These are phyloP conservation scores for Penicillium pulvis DNA, from an alignment of 495 filamentous ascomycete species.

Conservation along the genomic window DNA sequence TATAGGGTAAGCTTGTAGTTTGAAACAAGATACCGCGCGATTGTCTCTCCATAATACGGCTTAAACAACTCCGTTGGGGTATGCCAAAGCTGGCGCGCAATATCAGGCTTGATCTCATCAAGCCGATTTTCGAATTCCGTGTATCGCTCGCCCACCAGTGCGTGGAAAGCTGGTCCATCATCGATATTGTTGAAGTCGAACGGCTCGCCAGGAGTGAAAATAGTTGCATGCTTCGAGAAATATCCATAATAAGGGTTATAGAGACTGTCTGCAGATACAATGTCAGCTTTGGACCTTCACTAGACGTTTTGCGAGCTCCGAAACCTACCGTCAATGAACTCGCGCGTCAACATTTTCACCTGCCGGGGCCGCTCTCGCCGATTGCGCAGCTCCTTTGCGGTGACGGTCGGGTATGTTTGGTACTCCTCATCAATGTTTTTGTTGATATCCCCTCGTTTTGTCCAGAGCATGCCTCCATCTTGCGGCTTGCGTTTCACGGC, in stretches of 20 bases:
- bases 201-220: conserved; percentile 90
- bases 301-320: neutral
- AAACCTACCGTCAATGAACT: conserved; percentile 89
- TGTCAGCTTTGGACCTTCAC: conserved; percentile 9
- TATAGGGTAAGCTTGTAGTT: conserved; percentile 95
- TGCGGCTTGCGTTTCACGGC: conserved; percentile 33
- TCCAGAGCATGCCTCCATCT: conserved; percentile 60
- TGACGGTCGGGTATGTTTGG: conserved; percentile 77
- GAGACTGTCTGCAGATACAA: conserved; percentile 68
- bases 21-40: conserved; percentile 88
- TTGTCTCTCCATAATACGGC: conserved; percentile 95
- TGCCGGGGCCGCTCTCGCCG: conserved; percentile 75
- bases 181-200: conserved; percentile 82
- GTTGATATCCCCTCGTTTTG: conserved; percentile 73
- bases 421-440: conserved; percentile 79
- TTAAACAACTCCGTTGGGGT: conserved; percentile 97
- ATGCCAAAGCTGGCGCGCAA: conserved; percentile 93
- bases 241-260: conserved; percentile 98
- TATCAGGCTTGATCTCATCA: conserved; percentile 67
- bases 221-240: conserved; percentile 95
- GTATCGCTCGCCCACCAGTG: conserved; percentile 74
- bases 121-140: conserved; percentile 86
- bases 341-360: conserved; percentile 94
- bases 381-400: conserved; percentile 70
- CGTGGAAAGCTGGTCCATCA: conserved; percentile 83